Evolutionary conservation across 345 rosid genomes (phyloP), one percentile per base, ranked within the genome.

Genomic region (Arabis alpina): DNA sequence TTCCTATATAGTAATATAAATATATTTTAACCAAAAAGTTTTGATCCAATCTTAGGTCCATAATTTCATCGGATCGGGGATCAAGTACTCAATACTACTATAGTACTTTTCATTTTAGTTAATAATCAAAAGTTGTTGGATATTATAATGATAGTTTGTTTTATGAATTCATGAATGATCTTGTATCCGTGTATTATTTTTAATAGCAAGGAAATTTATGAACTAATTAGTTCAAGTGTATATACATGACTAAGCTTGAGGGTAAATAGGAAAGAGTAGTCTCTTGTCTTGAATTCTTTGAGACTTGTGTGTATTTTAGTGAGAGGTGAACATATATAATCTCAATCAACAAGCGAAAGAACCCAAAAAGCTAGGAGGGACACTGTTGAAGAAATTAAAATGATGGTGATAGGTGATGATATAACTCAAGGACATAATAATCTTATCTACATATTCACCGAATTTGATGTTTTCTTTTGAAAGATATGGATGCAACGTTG

Each of bases 391-490:
- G 11, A 54, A 24, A 57, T 45, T 45, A 12, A 23, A 56, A 47
- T 13, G 10, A 64, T 73, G 58, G 47, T 45, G 59, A 64, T 64
- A 56, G 52, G 59, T 60, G 42, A 50, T 8, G 50, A 16, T 30
- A 50, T 8, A 60, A 16, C 10, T 40, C 53, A 41, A 70, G 53
- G 25, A 48, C 25, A 39, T 25, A 16, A 48, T 28, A 57, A 55
- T 13, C 15, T 34, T 40, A 71, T 73, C 77, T 50, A 19, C 1
- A 19, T 19, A 30, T 65, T 65, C 72, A 57, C 77, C 28, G 65
- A 57, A 41, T 41, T 23, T 73, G 61, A 49, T 58, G 48, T 50
- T 47, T 30, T 66, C 47, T 32, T 28, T 58, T 32, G 41, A 13
- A 58, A 50, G 30, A 57, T 51, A 52, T 54, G 30, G 12, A 30